Evolutionary conservation across 169 alveolate species (phyloP), one percentile per base, ranked within the genome.

Genomic region (Prorocentrum cordatum): DNA sequence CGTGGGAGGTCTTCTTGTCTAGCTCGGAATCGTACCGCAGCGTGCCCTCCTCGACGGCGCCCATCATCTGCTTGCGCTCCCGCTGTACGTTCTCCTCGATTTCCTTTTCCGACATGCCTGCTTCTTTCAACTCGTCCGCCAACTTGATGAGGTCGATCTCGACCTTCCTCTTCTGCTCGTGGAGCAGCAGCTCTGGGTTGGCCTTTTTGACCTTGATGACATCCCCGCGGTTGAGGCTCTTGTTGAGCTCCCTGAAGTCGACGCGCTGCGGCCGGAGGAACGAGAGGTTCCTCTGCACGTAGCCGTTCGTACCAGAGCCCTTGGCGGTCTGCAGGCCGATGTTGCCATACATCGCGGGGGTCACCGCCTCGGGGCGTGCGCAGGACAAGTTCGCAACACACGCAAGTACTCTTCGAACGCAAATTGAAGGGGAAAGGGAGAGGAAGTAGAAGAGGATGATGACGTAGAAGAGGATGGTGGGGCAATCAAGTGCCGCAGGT

Each of bases 251-350:
- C 62, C 54, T 31, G 86, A 75, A 75, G 86, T 75, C 86, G 39
- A 75, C n/a, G 42, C 86, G 86, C 59, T 75, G 86, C 7, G 72
- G 86, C 2, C 72, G 86, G 32, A 75, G 59, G 39, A 75, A 75
- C 38, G 86, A 75, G 24, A 75, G 61, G 59, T 75, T 75, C 59
- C 86, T 33, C 39, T 75, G 86, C 86, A 75, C 86, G 35, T 75
- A 75, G 47, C 86, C 86, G 39, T 75, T 75, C n/a, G 86, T 75
- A 72, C 86, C 86, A 31, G 86, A 75, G 72, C 86, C 86, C 86
- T 75, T 75, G 86, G 86, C 72, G 72, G 86, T 75, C 86, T 54
- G 50, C 61, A 75, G 50, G 26, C 86, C 86, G 71, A 75, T 62
- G n/a, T n/a, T n/a, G n/a, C n/a, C n/a, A n/a, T n/a, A n/a, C n/a